Base-by-base conservation (phyloP, 768 basidiomycete genomes). In the Lactifluus echinatus region DNA sequence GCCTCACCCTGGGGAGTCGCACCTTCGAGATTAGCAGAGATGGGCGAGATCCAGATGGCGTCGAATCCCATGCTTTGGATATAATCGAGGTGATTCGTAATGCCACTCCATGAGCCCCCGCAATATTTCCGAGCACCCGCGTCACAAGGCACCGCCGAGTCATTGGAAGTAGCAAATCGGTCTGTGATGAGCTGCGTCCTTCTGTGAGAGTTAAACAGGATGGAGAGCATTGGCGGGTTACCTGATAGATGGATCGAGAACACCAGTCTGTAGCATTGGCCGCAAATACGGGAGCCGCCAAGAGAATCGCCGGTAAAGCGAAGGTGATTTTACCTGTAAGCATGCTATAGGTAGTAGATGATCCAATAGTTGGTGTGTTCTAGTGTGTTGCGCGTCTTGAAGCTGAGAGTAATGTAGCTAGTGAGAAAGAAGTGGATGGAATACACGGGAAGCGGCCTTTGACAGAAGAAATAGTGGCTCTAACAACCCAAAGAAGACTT, bases 11-110 rank as follows among this genome's bases (percentile, higher is more conserved):
- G 74, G 0, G 75, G 70, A 4, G 78, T 76, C 1, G 76, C 78
- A 47, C 67, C 70, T 1, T 78, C 76, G 34, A 79, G 66, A 53
- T 81, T 81, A 49, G 72, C 64, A 36, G 76, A 74, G 21, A 81
- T 70, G 0, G 82, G 83, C 2, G 79, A 80, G 50, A 80, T 79
- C 81, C 80, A 83, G 28, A 82, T 54, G 15, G 74, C 80, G 57
- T 81, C 80, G 63, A 82, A 82, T 33, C 82, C 82, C 79, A 83
- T 80, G 58, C 72, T 73, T 61, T 80, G 74, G 53, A 84, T 83
- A 65, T 84, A 84, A 68, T 83, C 82, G 48, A 84, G 75, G 60
- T 81, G 76, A 58, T 72, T 70, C 50, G 72, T 72, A 55, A 81
- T 72, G 11, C 77, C 76, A 52, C 71, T 66, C 76, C 79, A 83